Evolutionary conservation across 495 filamentous ascomycete genomes (phyloP).

Genomic region (Aspergillus campestris): DNA sequence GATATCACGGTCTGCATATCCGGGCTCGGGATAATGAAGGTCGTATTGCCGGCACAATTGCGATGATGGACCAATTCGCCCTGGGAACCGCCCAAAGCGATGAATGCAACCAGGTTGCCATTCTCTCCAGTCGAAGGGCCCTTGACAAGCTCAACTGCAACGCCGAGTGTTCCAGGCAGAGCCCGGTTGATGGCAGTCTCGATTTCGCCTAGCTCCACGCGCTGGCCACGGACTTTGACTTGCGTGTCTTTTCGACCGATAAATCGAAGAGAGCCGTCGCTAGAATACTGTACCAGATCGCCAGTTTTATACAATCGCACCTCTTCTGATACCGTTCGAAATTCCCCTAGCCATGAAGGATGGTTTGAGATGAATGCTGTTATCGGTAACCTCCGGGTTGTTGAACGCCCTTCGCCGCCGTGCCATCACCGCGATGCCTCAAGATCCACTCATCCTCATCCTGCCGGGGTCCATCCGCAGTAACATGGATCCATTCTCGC

Average conservation of each 20-base stretch:
- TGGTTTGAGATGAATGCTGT: conserved; percentile 17
- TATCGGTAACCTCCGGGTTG: conserved; percentile 18
- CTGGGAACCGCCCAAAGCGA: background rate
- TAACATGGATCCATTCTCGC: background rate
- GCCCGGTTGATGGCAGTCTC: conserved; percentile 12
- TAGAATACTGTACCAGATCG: conserved; percentile 34
- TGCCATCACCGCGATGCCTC: too few species aligned
- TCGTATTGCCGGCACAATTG: too few species aligned
- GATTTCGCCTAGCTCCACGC: conserved; percentile 42
- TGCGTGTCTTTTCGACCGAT: conserved; percentile 24
- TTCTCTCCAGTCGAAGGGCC: background rate
- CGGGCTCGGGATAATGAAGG: too few species aligned
- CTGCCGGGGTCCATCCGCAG: too few species aligned
- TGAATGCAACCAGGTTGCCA: background rate
- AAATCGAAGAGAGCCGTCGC: conserved; percentile 15
- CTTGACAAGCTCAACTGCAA: conserved; percentile 9
- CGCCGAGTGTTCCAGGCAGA: conserved; percentile 7
- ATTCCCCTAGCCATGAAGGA: background rate
- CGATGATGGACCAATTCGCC: background rate
- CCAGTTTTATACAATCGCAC: conserved; percentile 33
- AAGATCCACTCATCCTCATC: too few species aligned
- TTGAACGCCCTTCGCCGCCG: conserved; percentile 7
- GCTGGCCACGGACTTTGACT: conserved; percentile 41
- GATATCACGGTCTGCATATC: too few species aligned
- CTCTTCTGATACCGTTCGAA: background rate